phyloP scores from a whole-genome alignment of 1,284 basidiomycete genomes.

The Cutaneotrichosporon mucoides region DNA sequence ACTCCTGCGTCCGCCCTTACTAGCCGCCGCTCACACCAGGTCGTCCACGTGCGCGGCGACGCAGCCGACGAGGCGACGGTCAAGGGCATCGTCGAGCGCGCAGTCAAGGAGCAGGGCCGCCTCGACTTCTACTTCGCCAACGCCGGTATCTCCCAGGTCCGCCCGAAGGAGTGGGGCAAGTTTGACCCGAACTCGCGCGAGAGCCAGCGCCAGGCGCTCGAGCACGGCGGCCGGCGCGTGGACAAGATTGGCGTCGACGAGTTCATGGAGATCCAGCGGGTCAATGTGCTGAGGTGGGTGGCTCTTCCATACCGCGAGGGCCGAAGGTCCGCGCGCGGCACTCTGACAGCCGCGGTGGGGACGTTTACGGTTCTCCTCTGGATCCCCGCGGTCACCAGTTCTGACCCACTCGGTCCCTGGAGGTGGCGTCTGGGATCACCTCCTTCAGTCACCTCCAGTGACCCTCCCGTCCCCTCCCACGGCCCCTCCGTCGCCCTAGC shows the following conservation, averaged over 20 bases:
- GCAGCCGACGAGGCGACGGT: conserved; percentile 74
- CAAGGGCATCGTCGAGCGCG: conserved; percentile 63
- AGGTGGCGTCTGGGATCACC: no score
- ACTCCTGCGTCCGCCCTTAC: no score
- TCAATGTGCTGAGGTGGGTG: conserved; percentile 63
- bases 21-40: conserved; percentile 5
- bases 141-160: conserved; percentile 52
- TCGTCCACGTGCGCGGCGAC: conserved; percentile 61
- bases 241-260: conserved; percentile 51
- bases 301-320: neutral
- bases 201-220: neutral
- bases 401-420: no score
- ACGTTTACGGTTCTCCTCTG: no score
- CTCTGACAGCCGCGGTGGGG: no score
- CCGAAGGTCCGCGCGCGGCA: no score
- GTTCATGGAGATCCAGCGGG: conserved; percentile 70
- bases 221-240: neutral
- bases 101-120: conserved; percentile 71
- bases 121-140: conserved; percentile 95
- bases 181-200: neutral
- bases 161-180: conserved; percentile 10
- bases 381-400: no score
- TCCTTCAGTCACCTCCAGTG: no score
- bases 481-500: neutral
- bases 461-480: neutral